These are phyloP conservation scores for Wickerhamomyces rabaulensis DNA, from an alignment of 805 yeast species.

Conservation along the genomic window DNA sequence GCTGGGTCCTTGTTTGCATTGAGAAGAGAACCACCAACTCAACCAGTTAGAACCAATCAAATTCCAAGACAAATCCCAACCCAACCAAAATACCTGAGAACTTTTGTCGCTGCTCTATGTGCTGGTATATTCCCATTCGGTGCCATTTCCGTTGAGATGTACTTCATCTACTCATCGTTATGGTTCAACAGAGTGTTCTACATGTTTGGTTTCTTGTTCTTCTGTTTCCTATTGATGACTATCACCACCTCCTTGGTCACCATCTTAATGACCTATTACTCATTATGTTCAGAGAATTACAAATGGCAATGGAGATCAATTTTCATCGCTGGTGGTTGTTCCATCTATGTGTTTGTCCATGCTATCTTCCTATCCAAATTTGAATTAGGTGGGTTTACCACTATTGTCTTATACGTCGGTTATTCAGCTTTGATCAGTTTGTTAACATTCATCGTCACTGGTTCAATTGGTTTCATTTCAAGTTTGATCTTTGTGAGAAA, in stretches of 20 bases:
- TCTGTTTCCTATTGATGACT: conserved; percentile 80
- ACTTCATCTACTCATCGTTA: conserved; percentile 82
- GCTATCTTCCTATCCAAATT: conserved; percentile 70
- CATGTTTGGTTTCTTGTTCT: conserved; percentile 95
- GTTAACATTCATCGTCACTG: conserved; percentile 76
- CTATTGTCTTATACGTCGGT: conserved; percentile 76
- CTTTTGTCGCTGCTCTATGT: conserved; percentile 59
- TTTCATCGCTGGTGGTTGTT: conserved; percentile 84
- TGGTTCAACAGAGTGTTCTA: conserved; percentile 94
- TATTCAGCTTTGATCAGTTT: conserved; percentile 71
- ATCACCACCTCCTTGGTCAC: conserved; percentile 79
- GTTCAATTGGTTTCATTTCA: conserved; percentile 79
- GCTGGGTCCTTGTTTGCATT: conserved; percentile 79
- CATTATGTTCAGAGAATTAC: conserved; percentile 86
- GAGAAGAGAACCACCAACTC: conserved; percentile 48
- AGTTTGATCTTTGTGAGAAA: conserved; percentile 68
- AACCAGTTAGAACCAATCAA: conserved; percentile 90
- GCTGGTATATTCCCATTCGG: conserved; percentile 95
- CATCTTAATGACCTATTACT: conserved; percentile 72
- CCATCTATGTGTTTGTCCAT: conserved; percentile 79
- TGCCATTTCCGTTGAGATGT: conserved; percentile 90
- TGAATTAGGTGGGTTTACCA: conserved; percentile 65
- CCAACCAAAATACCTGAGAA: conserved; percentile 79
- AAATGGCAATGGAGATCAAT: conserved; percentile 97
- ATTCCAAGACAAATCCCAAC: conserved; percentile 94